Conservation (phyloP, 2,329 filamentous ascomycete genomes). For the Xylariaceae sp. region DNA sequence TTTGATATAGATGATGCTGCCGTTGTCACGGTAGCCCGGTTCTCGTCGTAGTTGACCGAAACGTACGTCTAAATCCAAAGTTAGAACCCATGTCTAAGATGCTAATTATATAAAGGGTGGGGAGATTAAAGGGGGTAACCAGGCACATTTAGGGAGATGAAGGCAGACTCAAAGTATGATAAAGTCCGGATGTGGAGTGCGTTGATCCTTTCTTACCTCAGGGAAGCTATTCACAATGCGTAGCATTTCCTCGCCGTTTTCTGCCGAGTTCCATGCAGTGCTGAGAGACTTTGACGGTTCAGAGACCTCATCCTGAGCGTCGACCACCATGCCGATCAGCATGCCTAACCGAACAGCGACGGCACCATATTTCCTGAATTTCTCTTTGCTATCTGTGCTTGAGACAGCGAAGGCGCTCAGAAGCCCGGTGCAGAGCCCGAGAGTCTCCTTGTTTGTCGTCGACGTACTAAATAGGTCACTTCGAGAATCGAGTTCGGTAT, state of each 20-base stretch:
- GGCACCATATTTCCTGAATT: conserved; percentile 41
- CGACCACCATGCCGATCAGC: conserved; percentile 42
- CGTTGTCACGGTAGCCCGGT: conserved; percentile 42
- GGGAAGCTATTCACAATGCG: conserved; percentile 14
- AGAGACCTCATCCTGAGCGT: conserved; percentile 36
- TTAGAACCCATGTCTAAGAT: conserved; percentile 3
- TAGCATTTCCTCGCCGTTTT: conserved; percentile 19
- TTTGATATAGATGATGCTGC: conserved; percentile 10
- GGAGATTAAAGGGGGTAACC: no score
- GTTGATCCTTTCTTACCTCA: conserved; percentile 9
- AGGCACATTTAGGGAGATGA: no score
- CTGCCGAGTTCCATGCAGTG: conserved; percentile 30
- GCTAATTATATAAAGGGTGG: no score
- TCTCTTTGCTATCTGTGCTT: conserved; percentile 27
- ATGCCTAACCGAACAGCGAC: conserved; percentile 43
- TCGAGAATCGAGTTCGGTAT: conserved; percentile 1
- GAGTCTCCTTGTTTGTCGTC: conserved; percentile 26
- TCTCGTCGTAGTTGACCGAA: conserved; percentile 42
- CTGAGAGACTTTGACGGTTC: conserved; percentile 24
- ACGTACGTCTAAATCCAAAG: conserved; percentile 10
- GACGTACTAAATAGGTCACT: conserved; percentile 3
- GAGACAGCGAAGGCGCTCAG: conserved; percentile 43
- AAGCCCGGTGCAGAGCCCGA: conserved; percentile 46
- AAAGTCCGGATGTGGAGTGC: conserved; percentile 1
- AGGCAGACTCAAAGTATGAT: not conserved